Evolutionary conservation across 257 asterid genomes (phyloP), one percentile per base, ranked within the genome.

Genomic region (Solanum peruvianum): DNA sequence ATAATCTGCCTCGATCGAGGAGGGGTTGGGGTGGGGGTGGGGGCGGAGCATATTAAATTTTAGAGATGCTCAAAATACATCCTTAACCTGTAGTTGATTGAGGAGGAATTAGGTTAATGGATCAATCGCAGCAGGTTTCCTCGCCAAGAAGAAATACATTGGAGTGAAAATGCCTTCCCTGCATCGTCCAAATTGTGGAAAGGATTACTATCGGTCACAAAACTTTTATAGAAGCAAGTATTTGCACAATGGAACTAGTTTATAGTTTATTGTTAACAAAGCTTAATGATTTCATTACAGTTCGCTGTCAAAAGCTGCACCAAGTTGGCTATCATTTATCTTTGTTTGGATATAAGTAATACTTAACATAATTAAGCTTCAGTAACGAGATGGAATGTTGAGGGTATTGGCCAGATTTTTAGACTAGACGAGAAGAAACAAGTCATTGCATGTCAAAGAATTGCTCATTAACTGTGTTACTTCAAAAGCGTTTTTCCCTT

Each of bases 81-180:
- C 27, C 37, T 13, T 47, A 47, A 80, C 31, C 45, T 18, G 31
- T 27, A 42, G 39, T 9, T 10, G 23, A 47, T 80, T 18, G 29
- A 47, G 85, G 69, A 80, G 9, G 85, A 80, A 47, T 49, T 29
- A 80, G 44, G 67, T 47, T 49, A 29, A 29, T 5, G 60, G 44
- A 49, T 49, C 58, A 35, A 29, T 42, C 15, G 58, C 87, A 66
- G 75, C 44, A 66, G 87, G 87, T 23, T 84, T 84, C 64, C 77
- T 66, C 8, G 87, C 87, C 60, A 84, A 67, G 87, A 84, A 84
- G 62, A 84, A 84, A 47, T 62, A 84, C 78, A 84, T 14, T 16
- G 87, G 81, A 27, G 87, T 84, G 66, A 84, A 84, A 66, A 84
- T 66, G 44, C 87, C 87, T 66, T 84, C 77, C 87, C 80, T 84